Percentiles rank a stretch among this genome's conserved stretches.
Evolutionary conservation across 495 filamentous ascomycete species (phyloP).

Genomic region (Neurospora tetrasperma): DNA sequence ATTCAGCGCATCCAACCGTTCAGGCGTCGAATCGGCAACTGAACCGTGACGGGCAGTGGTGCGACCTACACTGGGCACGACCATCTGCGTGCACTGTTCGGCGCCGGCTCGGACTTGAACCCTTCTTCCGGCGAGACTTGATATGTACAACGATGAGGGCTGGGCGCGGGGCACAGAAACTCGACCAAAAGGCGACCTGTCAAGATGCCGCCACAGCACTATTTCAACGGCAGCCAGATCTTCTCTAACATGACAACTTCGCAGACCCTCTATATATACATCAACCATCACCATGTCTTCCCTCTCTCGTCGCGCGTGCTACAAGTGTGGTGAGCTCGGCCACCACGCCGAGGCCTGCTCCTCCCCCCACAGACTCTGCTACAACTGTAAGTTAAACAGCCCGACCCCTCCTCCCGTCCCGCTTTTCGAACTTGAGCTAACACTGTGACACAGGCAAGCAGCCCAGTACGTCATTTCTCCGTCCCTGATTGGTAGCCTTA

Average conservation of each 20-base stretch:
- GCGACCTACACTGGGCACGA: not conserved
- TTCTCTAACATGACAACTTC: not conserved
- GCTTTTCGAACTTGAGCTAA: slow-evolving; percentile 3
- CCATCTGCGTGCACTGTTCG: not conserved
- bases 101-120: not conserved
- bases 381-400: slow-evolving; percentile 63
- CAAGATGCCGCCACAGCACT: not conserved
- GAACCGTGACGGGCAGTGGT: not conserved
- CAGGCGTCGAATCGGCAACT: not conserved
- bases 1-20: not conserved
- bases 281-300: slow-evolving; percentile 59
- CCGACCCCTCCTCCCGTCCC: not conserved
- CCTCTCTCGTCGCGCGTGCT: slow-evolving; percentile 94
- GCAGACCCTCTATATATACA: not conserved
- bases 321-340: slow-evolving; percentile 99
- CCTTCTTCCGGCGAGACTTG: not conserved
- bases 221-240: not conserved
- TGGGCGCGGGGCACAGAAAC: not conserved
- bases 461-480: slow-evolving; percentile 49
- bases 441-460: slow-evolving; percentile 57
- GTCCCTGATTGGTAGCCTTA: slow-evolving; percentile 7
- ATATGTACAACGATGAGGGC: not conserved
- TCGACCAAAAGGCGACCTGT: not conserved
- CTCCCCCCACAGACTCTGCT: slow-evolving; percentile 93
- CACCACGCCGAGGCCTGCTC: slow-evolving; percentile 98